Base-by-base conservation (phyloP, 108 stramenopile genomes). In the Skeletonema potamos region DNA sequence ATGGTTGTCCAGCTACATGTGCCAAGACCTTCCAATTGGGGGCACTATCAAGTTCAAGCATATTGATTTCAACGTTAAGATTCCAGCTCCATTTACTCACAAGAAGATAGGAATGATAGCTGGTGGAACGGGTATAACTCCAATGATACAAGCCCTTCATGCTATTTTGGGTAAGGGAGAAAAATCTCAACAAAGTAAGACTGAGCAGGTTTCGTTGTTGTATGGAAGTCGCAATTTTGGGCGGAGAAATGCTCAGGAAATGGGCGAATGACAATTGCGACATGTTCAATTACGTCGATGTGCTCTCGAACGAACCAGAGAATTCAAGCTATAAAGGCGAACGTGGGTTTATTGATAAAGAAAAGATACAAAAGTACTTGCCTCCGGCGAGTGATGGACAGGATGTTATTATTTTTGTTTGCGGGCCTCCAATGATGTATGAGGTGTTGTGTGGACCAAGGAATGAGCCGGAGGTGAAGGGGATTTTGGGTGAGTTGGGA, bases 91-190 rank as follows among this genome's bases (percentile, higher is more conserved):
- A 15, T 86, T 88, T 68, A 58, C 64, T 44, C 84, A 89, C 44
- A 93, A 92, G 62, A 73, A 89, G 33, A 86, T 99, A 71, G 84
- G 91, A 22, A 97, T 99, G 96, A 72, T 99, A 70, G 97, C 92
- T 9, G 98, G 98, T 41, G 98, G 98, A n/a, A 97, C 96, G 13
- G 98, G 98, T 11, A 89, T 99, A 59, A 98, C 97, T 26, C 98
- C 98, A 58, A 96, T 96, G 90, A 84, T 96, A 15, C 98, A 99
- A 85, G 96, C 95, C 7, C 76, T 98, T 41, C 95, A 97, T 79
- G 97, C 95, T 58, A 85, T 97, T 63, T 71, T 99, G 20, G 88
- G 92, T 27, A 82, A 84, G 58, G 82, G 85, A 15, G 80, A 82
- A 28, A 83, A 84, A 33, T 7, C 48, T 22, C 67, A 68, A 56